These are phyloP conservation scores for Lasiosphaeria miniovina DNA, from an alignment of 495 filamentous ascomycete species.

Conservation along the genomic window DNA sequence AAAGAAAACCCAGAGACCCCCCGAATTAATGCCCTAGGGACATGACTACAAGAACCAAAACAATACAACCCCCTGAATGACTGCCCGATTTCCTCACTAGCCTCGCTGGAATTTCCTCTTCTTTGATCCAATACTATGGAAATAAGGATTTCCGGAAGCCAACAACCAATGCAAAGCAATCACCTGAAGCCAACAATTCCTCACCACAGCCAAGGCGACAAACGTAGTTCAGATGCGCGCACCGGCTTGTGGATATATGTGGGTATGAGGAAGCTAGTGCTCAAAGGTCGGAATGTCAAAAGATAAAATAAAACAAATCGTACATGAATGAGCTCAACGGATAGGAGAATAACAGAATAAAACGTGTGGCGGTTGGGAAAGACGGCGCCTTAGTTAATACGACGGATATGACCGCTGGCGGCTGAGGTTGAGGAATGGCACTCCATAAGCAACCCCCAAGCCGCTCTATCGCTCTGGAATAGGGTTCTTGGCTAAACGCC, in stretches of 20 bases:
- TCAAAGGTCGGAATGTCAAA: too few relatives aligned
- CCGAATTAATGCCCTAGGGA: too few relatives aligned
- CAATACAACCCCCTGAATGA: not conserved
- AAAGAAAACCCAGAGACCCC: too few relatives aligned
- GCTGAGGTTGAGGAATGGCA: slow-evolving; percentile 17
- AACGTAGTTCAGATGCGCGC: too few relatives aligned
- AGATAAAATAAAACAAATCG: too few relatives aligned
- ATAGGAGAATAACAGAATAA: not conserved
- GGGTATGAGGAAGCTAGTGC: too few relatives aligned
- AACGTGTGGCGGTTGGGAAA: not conserved
- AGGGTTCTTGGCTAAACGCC: slow-evolving; percentile 54
- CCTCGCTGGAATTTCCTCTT: not conserved
- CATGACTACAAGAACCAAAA: not conserved
- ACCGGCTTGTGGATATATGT: too few relatives aligned
- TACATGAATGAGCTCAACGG: too few relatives aligned
- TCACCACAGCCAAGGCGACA: too few relatives aligned
- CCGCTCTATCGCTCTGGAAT: slow-evolving; percentile 53
- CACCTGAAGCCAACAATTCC: not conserved
- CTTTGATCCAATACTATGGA: not conserved
- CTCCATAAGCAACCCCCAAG: slow-evolving; percentile 27
- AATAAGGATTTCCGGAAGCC: not conserved
- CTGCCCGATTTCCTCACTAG: not conserved
- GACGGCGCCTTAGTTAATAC: not conserved
- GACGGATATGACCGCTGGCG: slow-evolving; percentile 8
- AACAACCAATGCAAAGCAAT: not conserved